These are phyloP conservation scores for Penicilliopsis zonata DNA, from an alignment of 495 filamentous ascomycete species.

Conservation along the genomic window DNA sequence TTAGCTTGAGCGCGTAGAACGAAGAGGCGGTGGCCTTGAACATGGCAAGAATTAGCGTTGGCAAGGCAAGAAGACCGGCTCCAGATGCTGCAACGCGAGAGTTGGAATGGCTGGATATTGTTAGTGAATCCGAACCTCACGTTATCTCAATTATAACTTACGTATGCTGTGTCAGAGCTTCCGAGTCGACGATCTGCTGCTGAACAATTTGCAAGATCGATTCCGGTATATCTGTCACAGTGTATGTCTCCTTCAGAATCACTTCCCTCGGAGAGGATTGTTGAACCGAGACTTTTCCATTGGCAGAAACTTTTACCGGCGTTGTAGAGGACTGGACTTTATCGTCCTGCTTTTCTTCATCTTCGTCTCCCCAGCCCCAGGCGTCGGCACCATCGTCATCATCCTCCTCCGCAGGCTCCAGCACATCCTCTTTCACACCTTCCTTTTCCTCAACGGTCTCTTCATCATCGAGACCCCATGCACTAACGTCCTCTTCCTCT, in stretches of 20 bases:
- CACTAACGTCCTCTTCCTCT: slow-evolving; percentile 52
- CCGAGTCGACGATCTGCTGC: slow-evolving; percentile 58
- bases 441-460: slow-evolving; percentile 13
- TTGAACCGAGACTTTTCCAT: slow-evolving; percentile 5
- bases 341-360: slow-evolving; percentile 14
- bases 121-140: slow-evolving; percentile 11
- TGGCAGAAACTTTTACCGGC: slow-evolving; percentile 6
- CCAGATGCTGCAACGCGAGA: slow-evolving; percentile 60
- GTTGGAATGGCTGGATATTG: slow-evolving; percentile 20
- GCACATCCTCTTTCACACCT: slow-evolving; percentile 9
- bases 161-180: slow-evolving; percentile 42
- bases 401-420: slow-evolving; percentile 13
- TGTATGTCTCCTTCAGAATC: slow-evolving; percentile 77
- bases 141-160: slow-evolving; percentile 22
- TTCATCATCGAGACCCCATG: slow-evolving; percentile 52
- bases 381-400: slow-evolving; percentile 43
- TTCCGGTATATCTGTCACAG: slow-evolving; percentile 73
- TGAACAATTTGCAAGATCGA: slow-evolving; percentile 59
- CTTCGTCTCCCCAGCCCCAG: slow-evolving; percentile 67
- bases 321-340: slow-evolving; percentile 8
- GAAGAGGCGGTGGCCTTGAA: slow-evolving; percentile 78
- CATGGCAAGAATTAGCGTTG: slow-evolving; percentile 76
- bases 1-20: slow-evolving; percentile 54
- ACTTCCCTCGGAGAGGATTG: slow-evolving; percentile 41
- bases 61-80: slow-evolving; percentile 63